Conservation (phyloP, 768 basidiomycete species). For the Lactarius trivialis region DNA sequence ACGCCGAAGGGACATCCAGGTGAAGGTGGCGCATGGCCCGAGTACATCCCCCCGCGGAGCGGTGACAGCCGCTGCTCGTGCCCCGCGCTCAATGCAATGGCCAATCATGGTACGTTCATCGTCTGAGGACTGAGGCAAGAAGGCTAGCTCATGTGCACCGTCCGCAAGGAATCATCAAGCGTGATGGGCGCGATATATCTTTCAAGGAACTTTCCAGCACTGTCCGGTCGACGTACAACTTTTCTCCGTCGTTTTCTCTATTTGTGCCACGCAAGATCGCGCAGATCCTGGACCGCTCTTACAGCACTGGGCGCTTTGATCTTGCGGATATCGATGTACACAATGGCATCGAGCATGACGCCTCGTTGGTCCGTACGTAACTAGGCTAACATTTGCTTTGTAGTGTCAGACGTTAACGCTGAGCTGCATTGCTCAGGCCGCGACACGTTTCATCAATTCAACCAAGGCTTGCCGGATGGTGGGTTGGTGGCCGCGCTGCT, state of each 20-base stretch:
- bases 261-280: constrained; percentile 62
- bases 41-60: constrained; percentile 48
- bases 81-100: constrained; percentile 73
- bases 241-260: constrained; percentile 57
- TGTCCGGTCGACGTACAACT: constrained; percentile 60
- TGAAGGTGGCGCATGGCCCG: constrained; percentile 60
- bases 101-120: constrained; percentile 64
- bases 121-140: neutral
- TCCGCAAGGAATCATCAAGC: constrained; percentile 40
- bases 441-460: constrained; percentile 39
- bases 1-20: constrained; percentile 51
- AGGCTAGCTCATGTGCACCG: neutral
- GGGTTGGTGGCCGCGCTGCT: constrained; percentile 50
- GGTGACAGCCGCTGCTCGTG: constrained; percentile 69
- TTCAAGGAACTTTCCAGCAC: constrained; percentile 41
- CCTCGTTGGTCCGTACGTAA: constrained; percentile 49
- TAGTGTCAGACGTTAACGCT: neutral
- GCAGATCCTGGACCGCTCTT: constrained; percentile 48
- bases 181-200: constrained; percentile 59
- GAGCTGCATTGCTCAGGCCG: constrained; percentile 37
- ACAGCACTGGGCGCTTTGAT: constrained; percentile 52
- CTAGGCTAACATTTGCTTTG: neutral
- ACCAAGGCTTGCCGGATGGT: constrained; percentile 49
- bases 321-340: constrained; percentile 63
- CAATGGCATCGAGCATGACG: constrained; percentile 72